Percentiles rank a stretch among this genome's conserved stretches.
These are phyloP conservation scores for Novakomyces olei DNA, from an alignment of 805 yeast genomes.

Conservation along the genomic window DNA sequence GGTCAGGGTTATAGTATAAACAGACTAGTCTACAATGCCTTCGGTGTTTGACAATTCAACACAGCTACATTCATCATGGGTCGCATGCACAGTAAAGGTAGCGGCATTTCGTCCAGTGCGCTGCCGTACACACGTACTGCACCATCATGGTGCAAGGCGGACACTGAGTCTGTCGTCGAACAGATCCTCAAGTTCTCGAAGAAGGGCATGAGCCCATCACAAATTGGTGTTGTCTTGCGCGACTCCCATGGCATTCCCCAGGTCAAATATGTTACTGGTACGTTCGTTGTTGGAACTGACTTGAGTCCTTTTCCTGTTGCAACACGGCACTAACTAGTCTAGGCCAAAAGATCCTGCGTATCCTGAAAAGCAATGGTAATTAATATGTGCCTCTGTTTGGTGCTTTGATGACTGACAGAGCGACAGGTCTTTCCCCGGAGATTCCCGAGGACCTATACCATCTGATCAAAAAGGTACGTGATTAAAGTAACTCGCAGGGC, in stretches of 20 bases:
- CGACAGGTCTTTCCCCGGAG: conserved; percentile 74
- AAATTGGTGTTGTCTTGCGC: conserved; percentile 97
- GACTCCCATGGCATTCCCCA: conserved; percentile 99
- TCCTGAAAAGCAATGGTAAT: conserved; percentile 89
- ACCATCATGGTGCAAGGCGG: conserved; percentile 98
- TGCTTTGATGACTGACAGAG: conserved; percentile 16
- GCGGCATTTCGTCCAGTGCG: conserved; percentile 98
- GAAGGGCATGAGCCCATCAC: conserved; percentile 99
- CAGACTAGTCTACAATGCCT: too few species aligned
- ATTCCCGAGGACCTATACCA: conserved; percentile 99
- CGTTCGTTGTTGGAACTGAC: too few species aligned
- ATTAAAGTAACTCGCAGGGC: not conserved
- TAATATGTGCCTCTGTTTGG: conserved; percentile 15
- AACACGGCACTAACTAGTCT: not conserved
- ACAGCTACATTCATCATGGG: conserved; percentile 79
- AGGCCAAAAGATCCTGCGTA: conserved; percentile 88
- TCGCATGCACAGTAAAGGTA: conserved; percentile 58
- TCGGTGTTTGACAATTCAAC: too few species aligned
- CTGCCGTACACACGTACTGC: conserved; percentile 97
- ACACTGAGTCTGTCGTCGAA: conserved; percentile 89
- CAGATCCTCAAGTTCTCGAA: conserved; percentile 98
- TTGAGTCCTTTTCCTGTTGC: not conserved
- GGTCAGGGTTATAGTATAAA: too few species aligned
- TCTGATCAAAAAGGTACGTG: conserved; percentile 65
- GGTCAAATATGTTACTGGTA: conserved; percentile 85